These are phyloP conservation scores for Houttuynia cordata DNA, from an alignment of 164 flowering plant species.

Conservation along the genomic window DNA sequence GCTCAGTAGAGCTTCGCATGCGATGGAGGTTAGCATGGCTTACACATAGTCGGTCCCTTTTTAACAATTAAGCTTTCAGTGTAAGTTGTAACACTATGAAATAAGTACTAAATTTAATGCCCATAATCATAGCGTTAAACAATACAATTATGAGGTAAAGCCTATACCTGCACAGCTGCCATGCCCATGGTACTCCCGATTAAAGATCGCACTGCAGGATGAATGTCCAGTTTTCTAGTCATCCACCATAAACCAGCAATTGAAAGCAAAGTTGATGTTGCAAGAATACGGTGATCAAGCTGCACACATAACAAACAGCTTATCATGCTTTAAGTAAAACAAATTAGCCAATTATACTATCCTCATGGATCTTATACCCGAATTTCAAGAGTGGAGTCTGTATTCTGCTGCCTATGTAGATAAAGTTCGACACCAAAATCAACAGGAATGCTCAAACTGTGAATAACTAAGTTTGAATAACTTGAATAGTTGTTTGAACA, in stretches of 20 bases:
- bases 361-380: too few species aligned
- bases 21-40: too few species aligned
- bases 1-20: too few species aligned
- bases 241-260: constrained; percentile 24
- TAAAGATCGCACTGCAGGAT: constrained; percentile 69
- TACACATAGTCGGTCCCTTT: too few species aligned
- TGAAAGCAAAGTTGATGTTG: constrained; percentile 4
- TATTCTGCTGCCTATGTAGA: background rate
- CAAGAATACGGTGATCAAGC: constrained; percentile 82
- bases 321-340: background rate
- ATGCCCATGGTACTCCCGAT: constrained; percentile 76
- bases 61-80: background rate
- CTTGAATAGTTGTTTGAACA: too few species aligned
- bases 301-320: constrained; percentile 18
- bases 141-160: background rate
- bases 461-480: too few species aligned
- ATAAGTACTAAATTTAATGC: background rate
- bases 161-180: constrained; percentile 75
- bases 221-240: constrained; percentile 68
- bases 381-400: background rate
- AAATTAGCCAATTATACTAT: background rate
- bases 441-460: too few species aligned
- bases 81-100: background rate
- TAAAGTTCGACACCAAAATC: too few species aligned
- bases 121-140: background rate